Percentiles rank a stretch among this genome's conserved stretches.
These are phyloP conservation scores for Zymoseptoria crescenta DNA, from an alignment of 2,329 filamentous ascomycete genomes.

Conservation along the genomic window DNA sequence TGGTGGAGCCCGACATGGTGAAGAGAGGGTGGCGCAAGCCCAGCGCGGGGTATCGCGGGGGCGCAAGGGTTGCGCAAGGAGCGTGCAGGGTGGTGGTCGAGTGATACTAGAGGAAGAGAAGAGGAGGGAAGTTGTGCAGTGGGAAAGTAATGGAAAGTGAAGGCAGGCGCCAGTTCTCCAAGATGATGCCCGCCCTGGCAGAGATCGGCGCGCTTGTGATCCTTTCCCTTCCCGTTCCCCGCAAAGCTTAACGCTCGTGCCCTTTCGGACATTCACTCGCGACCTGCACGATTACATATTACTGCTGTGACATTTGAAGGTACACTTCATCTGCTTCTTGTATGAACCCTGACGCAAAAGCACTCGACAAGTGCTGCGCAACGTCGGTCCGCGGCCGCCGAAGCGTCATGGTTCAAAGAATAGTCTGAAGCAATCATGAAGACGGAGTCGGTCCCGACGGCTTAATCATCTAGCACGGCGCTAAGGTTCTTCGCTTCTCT, in stretches of 20 bases:
- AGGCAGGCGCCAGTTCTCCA: not conserved
- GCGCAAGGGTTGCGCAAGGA: not conserved
- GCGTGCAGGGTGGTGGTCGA: not conserved
- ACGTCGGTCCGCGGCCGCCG: too few species aligned
- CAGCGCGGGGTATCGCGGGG: not conserved
- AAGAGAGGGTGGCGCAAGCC: not conserved
- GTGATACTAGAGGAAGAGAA: not conserved
- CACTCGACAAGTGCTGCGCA: too few species aligned
- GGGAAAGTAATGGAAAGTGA: not conserved
- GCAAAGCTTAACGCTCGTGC: too few species aligned
- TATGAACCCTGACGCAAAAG: too few species aligned
- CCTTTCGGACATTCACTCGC: too few species aligned
- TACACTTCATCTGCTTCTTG: too few species aligned
- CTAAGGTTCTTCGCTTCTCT: not conserved
- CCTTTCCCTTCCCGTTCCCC: too few species aligned
- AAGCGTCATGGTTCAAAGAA: not conserved
- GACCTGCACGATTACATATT: too few species aligned
- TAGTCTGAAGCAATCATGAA: not conserved
- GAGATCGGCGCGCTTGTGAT: not conserved
- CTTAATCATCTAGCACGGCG: not conserved
- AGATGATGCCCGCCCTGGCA: not conserved
- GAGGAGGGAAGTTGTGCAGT: not conserved
- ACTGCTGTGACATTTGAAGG: too few species aligned
- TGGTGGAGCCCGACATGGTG: conserved; percentile 19
- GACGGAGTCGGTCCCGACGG: not conserved